Percentiles rank a stretch among this genome's conserved stretches.
These are phyloP conservation scores for Penicillium canescens DNA, from an alignment of 495 filamentous ascomycete species.

Conservation along the genomic window DNA sequence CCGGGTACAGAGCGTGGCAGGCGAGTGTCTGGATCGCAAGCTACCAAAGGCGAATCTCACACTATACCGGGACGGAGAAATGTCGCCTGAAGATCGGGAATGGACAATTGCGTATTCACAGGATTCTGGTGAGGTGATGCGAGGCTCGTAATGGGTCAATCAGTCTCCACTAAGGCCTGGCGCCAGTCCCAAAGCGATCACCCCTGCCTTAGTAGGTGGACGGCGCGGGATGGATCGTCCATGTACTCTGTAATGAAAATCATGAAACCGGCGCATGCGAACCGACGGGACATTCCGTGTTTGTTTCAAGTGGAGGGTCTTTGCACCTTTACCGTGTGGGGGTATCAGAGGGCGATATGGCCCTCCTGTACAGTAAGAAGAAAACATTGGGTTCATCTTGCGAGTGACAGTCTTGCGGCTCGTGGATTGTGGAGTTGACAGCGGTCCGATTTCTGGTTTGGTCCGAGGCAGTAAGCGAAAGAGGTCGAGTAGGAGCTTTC, in stretches of 20 bases:
- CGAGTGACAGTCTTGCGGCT: constrained; percentile 3
- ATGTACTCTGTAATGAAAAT: neutral
- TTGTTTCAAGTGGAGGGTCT: neutral
- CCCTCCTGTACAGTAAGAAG: too few relatives aligned
- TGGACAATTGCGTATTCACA: neutral
- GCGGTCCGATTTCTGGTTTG: too few relatives aligned
- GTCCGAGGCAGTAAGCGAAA: neutral
- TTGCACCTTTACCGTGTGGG: neutral
- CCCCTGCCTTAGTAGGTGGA: constrained; percentile 21
- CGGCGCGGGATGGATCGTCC: constrained; percentile 7
- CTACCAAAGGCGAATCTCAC: neutral
- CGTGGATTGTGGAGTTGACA: neutral
- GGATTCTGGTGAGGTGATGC: neutral
- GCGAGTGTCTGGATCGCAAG: neutral
- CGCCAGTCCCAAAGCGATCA: constrained; percentile 6
- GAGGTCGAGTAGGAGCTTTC: neutral
- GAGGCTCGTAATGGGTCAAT: constrained; percentile 4
- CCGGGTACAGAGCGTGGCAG: neutral
- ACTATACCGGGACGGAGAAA: constrained; percentile 5
- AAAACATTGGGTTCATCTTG: neutral
- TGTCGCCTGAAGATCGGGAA: constrained; percentile 12
- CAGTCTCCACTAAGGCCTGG: constrained; percentile 4
- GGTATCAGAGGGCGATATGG: neutral
- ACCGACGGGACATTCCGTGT: constrained; percentile 8
- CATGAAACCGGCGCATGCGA: constrained; percentile 19